Evolutionary conservation across 768 basidiomycete genomes (phyloP), one percentile per base, ranked within the genome.

Genomic region (Crucibulum laeve): DNA sequence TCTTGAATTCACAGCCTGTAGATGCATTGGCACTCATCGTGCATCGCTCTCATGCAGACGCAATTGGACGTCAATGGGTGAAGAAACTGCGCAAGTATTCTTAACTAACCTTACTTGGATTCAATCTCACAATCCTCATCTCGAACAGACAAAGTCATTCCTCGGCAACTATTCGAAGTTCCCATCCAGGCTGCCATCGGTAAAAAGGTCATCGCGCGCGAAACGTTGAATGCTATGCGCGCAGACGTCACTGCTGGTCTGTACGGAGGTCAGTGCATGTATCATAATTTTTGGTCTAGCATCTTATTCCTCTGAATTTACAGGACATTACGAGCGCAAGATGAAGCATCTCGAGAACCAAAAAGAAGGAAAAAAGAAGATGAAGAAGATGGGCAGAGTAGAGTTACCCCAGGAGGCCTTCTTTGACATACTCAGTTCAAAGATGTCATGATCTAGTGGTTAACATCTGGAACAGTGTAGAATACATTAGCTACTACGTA

Each of bases 321-420:
- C 43, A 80, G 86, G 90, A 7, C 91, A 96, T 60, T 89, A 91
- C 51, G 91, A 95, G 58, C 87, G 95, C 45, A 97, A 96, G 62
- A 77, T 91, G 75, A 87, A 88, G 63, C 84, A 87, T 53, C 71
- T 90, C 10, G 79, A 87, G 54, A 87, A 87, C 56, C 95, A 99
- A 63, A 96, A 96, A 65, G 91, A 91, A 61, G 84, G 91, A 32
- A 97, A 97, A 65, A 79, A 82, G 40, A 74, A 76, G 47, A 85
- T 98, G 78, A 97, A 95, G 67, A 79, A 80, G 48, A 73, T 95
- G 41, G 92, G 93, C 25, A 82, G 72, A 44, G 90, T 97, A 40
- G 84, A 91, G 48, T 77, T 99, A 32, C 93, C 94, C 23, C 92
- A 96, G 55, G 91, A 94, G 56, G 95, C 94, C 1, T 98, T 99